phyloP scores from a whole-genome alignment of 192 early-diverging fungal species.

The Podila epigama region DNA sequence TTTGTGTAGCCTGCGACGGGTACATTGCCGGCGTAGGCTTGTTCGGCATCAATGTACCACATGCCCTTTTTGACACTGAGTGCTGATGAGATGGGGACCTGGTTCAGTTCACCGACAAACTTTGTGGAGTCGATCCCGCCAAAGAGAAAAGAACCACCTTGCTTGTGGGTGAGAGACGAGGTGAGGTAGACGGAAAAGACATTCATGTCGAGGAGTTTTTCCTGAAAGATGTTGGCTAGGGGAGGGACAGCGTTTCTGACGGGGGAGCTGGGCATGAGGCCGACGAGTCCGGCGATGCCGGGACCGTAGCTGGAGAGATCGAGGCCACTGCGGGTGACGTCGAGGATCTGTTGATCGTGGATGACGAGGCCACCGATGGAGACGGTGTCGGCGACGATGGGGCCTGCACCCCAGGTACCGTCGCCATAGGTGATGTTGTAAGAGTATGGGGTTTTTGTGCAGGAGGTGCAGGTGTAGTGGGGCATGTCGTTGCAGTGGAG shows the following conservation, averaged over 20 bases:
- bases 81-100: conserved; percentile 20
- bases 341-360: conserved; percentile 42
- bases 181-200: conserved; percentile 42
- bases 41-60: conserved; percentile 38
- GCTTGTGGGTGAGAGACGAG: neutral
- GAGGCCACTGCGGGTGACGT: conserved; percentile 34
- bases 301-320: conserved; percentile 30
- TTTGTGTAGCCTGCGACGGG: conserved; percentile 27
- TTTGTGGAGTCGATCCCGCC: conserved; percentile 43
- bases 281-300: conserved; percentile 30
- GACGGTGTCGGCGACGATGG: conserved; percentile 35
- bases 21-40: conserved; percentile 2
- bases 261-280: conserved; percentile 42
- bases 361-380: conserved; percentile 41
- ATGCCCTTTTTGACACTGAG: conserved; percentile 18
- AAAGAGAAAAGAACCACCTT: conserved; percentile 44
- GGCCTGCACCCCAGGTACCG: conserved; percentile 46
- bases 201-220: conserved; percentile 38
- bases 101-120: conserved; percentile 17
- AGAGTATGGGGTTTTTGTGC: conserved; percentile 40
- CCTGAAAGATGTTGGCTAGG: conserved; percentile 23
- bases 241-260: conserved; percentile 38
- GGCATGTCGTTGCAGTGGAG: conserved; percentile 23
- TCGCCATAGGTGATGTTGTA: conserved; percentile 51
- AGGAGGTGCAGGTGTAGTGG: conserved; percentile 40